Conservation (phyloP, 2,329 filamentous ascomycete genomes). For the Calonectria hongkongensis region DNA sequence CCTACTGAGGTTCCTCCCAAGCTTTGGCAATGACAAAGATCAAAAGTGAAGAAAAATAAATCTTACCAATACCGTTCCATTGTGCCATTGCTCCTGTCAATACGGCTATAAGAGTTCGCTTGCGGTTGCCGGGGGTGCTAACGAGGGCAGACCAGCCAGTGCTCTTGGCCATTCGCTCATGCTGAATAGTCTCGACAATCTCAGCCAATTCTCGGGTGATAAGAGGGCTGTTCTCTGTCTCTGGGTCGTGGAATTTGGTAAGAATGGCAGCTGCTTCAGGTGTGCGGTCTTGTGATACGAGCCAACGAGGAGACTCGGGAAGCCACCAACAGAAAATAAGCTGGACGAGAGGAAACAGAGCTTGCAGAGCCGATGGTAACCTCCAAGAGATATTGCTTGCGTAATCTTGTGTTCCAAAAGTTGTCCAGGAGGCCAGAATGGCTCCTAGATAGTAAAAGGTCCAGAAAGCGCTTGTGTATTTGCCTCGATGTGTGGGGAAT, state of each 20-base stretch:
- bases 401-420: constrained; percentile 58
- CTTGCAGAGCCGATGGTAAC: constrained; percentile 55
- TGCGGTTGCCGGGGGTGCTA: constrained; percentile 61
- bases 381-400: constrained; percentile 55
- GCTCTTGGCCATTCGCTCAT: constrained; percentile 55
- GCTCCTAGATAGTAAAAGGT: constrained; percentile 61
- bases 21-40: no score
- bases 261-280: constrained; percentile 70
- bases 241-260: constrained; percentile 63
- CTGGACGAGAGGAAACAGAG: constrained; percentile 63
- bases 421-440: constrained; percentile 62
- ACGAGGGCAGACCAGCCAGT: constrained; percentile 57
- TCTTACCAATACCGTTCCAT: constrained; percentile 55
- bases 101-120: constrained; percentile 53
- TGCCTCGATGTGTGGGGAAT: constrained; percentile 59
- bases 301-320: constrained; percentile 73
- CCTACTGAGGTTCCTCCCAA: no score
- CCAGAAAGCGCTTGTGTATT: constrained; percentile 59
- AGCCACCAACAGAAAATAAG: constrained; percentile 58
- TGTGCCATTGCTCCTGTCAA: constrained; percentile 56
- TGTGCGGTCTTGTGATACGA: constrained; percentile 66
- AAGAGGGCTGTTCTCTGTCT: constrained; percentile 61
- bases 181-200: constrained; percentile 60
- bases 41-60: no score
- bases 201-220: constrained; percentile 63